phyloP scores from a whole-genome alignment of 331 rosid species.

The Malus hybrid region DNA sequence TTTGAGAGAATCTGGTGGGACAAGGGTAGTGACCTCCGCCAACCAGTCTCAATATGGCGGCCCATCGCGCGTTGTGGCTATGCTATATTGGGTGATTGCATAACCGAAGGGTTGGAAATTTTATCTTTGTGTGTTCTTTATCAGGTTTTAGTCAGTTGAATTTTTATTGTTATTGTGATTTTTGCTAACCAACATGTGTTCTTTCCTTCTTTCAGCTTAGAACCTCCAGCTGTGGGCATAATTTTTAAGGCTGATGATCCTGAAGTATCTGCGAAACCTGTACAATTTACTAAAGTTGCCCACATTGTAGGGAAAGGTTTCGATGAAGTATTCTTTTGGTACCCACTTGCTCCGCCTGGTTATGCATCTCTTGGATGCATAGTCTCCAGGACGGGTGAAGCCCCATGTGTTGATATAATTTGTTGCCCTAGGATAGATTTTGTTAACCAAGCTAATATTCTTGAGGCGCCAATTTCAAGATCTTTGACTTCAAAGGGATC shows the following conservation, averaged over 20 bases:
- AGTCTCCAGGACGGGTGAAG: conserved; percentile 72
- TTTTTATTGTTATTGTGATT: conserved; percentile 1
- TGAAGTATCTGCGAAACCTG: conserved; percentile 81
- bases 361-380: conserved; percentile 95
- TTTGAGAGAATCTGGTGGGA: conserved; percentile 99
- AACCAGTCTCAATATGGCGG: conserved; percentile 91
- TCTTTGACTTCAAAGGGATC: conserved; percentile 72
- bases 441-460: conserved; percentile 79
- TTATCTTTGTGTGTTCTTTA: conserved; percentile 10
- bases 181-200: conserved; percentile 13
- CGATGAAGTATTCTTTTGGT: conserved; percentile 94
- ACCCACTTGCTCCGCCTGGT: conserved; percentile 97
- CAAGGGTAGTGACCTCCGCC: conserved; percentile 76
- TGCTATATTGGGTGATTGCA: conserved; percentile 84
- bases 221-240: conserved; percentile 92
- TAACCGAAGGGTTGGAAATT: conserved; percentile 83
- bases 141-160: neutral
- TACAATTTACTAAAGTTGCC: conserved; percentile 91
- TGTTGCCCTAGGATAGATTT: conserved; percentile 99
- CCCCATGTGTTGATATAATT: conserved; percentile 54
- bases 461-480: conserved; percentile 79
- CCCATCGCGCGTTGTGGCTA: conserved; percentile 78
- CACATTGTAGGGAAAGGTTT: conserved; percentile 70
- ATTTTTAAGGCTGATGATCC: conserved; percentile 76
- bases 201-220: conserved; percentile 56